Conservation (phyloP, 306 rosid genomes). For the Astragalus glycyphyllos region DNA sequence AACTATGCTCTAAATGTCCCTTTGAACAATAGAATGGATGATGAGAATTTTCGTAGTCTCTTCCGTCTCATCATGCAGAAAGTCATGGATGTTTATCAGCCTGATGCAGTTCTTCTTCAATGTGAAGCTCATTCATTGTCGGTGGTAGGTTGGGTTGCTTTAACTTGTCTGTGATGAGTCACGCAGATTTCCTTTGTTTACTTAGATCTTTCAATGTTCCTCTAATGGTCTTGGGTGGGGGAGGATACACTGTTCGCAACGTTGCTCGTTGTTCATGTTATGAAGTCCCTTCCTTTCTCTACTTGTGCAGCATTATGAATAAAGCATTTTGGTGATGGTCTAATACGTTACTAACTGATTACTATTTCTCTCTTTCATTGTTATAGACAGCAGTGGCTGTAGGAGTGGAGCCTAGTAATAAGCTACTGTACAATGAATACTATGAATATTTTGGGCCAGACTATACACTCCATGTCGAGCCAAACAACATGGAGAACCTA, state of each 20-base stretch:
- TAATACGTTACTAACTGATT: constrained; percentile 26
- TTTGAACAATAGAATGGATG: constrained; percentile 85
- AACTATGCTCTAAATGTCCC: constrained; percentile 84
- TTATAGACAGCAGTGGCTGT: constrained; percentile 91
- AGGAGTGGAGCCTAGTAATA: constrained; percentile 85
- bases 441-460: constrained; percentile 94
- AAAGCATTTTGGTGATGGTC: constrained; percentile 12
- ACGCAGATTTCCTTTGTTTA: constrained; percentile 88
- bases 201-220: constrained; percentile 85
- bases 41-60: constrained; percentile 70
- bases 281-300: constrained; percentile 59
- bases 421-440: constrained; percentile 81
- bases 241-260: constrained; percentile 86
- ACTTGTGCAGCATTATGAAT: constrained; percentile 16
- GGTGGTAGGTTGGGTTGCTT: constrained; percentile 92
- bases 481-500: constrained; percentile 71
- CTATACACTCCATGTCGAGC: constrained; percentile 73
- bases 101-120: constrained; percentile 90
- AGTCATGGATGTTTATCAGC: constrained; percentile 85
- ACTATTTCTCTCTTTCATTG: constrained; percentile 36
- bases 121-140: constrained; percentile 86
- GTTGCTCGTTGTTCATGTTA: constrained; percentile 98
- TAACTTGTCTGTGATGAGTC: constrained; percentile 90
- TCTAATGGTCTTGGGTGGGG: constrained; percentile 92
- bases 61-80: constrained; percentile 77